Conservation (phyloP, 352 stramenopile genomes). For the Pythium folliculosum region DNA sequence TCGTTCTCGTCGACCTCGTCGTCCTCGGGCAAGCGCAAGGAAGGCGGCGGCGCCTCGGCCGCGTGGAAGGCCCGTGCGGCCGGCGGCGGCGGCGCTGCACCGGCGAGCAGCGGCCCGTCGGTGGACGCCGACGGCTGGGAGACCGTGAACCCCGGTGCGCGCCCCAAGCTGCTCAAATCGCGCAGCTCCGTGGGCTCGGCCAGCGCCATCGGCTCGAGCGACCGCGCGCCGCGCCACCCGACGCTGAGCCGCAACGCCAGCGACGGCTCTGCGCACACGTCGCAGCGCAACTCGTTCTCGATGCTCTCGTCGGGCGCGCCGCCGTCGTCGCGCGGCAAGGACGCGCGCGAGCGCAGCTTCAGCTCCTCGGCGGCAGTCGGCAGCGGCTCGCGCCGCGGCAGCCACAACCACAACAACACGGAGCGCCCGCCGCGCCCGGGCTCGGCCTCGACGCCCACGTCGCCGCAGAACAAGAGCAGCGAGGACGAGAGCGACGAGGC, state of each 20-base stretch:
- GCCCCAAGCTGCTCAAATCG: conserved; percentile 63
- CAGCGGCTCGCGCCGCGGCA: neutral
- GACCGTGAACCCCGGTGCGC: conserved; percentile 47
- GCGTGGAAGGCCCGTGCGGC: conserved; percentile 63
- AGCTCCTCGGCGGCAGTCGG: neutral
- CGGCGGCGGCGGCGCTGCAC: neutral
- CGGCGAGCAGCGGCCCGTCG: neutral
- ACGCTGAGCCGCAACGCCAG: conserved; percentile 29
- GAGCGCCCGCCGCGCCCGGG: conserved; percentile 17
- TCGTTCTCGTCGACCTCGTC: conserved; percentile 15
- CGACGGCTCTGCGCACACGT: conserved; percentile 24
- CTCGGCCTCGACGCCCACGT: conserved; percentile 39
- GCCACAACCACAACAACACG: conserved; percentile 25
- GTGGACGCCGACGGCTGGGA: conserved; percentile 75
- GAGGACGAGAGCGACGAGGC: conserved; percentile 26
- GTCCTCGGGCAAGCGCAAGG: conserved; percentile 38
- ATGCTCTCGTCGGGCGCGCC: conserved; percentile 33
- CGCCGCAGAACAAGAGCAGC: conserved; percentile 30
- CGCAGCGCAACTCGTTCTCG: conserved; percentile 43
- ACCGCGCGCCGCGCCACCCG: conserved; percentile 48
- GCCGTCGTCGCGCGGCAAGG: conserved; percentile 30
- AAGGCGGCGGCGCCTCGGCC: conserved; percentile 45
- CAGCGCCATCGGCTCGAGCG: conserved; percentile 8
- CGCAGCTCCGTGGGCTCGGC: conserved; percentile 43
- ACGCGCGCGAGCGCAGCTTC: conserved; percentile 47